Base-by-base conservation (phyloP, 2,329 filamentous ascomycete species). In the Curvularia lunata region DNA sequence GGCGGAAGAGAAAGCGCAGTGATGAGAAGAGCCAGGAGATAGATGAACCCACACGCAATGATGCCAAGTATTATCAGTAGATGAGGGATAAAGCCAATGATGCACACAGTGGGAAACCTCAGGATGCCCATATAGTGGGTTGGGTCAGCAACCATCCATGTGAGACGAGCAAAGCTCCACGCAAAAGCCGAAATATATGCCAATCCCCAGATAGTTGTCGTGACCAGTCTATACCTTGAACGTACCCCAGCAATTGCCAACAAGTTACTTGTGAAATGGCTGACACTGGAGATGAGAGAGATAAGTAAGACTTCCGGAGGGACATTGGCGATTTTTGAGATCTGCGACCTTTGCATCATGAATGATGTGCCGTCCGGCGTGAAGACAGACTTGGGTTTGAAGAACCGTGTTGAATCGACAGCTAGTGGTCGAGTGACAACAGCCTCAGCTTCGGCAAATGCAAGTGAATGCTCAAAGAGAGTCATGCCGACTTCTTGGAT, bases 401-500 rank as follows among this genome's bases (percentile, higher is more conserved):
- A 69, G 51, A 83, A 72, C 63, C 80, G 70, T 23, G 84, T 82
- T 68, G 91, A 89, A 0, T 88, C 87, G 75, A 92, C 86, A 12
- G 89, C 89, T 13, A 97, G 84, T 49, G 92, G 90, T 64, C 88
- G 91, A 67, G 88, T 88, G 45, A 97, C 88, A 63, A 93, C 90
- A 28, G 91, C 89, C 75, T 99, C 95, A 8, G 94, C 94, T 77
- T 99, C 95, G 10, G 94, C 92, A 78, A 98, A 99, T 2, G 94
- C 94, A 8, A 99, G 82, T 0, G 93, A 97, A 72, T 97, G 93
- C 74, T 99, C 95, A 69, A 98, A 97, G 2, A 97, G 85, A 0
- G 93, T 97, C 91, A 98, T 97, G 18, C 92, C 93, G 1, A 92
- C 96, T 78, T 98, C 95, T 0, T 91, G 89, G 62, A 90, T 86